These are phyloP conservation scores for Diaporthe humulicola DNA, from an alignment of 2,329 filamentous ascomycete species.

Conservation along the genomic window DNA sequence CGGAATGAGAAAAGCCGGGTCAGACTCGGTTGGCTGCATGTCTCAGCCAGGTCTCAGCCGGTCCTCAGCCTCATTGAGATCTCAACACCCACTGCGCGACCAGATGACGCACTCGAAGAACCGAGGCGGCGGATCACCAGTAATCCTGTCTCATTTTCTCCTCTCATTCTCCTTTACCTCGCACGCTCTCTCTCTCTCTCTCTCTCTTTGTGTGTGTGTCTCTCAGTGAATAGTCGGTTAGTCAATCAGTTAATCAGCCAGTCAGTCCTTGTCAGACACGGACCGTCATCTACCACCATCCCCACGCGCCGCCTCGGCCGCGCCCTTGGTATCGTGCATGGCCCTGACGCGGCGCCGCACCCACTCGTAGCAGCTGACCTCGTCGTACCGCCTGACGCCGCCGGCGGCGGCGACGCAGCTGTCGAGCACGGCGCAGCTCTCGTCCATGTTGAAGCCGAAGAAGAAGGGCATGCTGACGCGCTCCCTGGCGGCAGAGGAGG, in stretches of 20 bases:
- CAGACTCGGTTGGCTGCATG: constrained; percentile 11
- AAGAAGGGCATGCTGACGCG: constrained; percentile 62
- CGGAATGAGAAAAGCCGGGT: constrained; percentile 18
- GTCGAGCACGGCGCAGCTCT: constrained; percentile 56
- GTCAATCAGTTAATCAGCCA: neutral
- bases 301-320: neutral
- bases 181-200: neutral
- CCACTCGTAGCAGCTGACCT: constrained; percentile 56
- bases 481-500: constrained; percentile 48
- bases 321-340: constrained; percentile 49
- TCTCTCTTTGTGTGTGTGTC: neutral
- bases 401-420: constrained; percentile 51
- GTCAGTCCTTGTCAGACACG: neutral
- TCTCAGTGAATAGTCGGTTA: neutral
- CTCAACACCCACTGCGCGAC: neutral
- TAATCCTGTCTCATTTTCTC: neutral
- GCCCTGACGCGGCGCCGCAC: constrained; percentile 50
- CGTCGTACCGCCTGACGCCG: constrained; percentile 52
- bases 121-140: constrained; percentile 14
- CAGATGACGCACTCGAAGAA: constrained; percentile 5
- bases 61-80: constrained; percentile 20
- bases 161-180: neutral
- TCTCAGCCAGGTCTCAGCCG: constrained; percentile 32
- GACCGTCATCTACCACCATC: neutral
- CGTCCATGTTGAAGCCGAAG: constrained; percentile 57